Base-by-base conservation (phyloP, 305 asterid genomes). In the Coffea humblotiana region DNA sequence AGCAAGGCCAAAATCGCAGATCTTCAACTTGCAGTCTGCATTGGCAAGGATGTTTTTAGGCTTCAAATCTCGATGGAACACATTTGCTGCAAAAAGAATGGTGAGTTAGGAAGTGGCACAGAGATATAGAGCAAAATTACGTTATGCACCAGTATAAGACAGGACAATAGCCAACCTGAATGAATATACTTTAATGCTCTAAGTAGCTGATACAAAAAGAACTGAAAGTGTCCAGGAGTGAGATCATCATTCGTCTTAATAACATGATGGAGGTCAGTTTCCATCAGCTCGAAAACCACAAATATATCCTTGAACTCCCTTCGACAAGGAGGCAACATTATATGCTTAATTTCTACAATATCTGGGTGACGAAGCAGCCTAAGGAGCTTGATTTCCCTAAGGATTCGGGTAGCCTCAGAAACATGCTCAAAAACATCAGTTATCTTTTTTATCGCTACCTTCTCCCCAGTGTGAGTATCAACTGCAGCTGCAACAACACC, bases 401-500 rank as follows among this genome's bases (percentile, higher is more conserved):
- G 94, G 81, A 94, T 94, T 68, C 98, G 93, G 66, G 93, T 94
- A 78, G 97, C 97, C 87, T 94, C 98, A 72, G 96, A 93, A 43
- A 92, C 97, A 85, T 94, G 98, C 87, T 94, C 98, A 76, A 94
- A 90, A 80, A 93, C 83, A 85, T 89, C 89, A 75, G 83, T 90
- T 80, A 94, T 94, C 89, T 93, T 94, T 88, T 94, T 94, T 84
- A 94, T 94, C 15, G 98, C 98, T 75, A 94, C 98, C 88, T 87
- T 92, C 84, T 93, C 89, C 84, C 98, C 98, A 19, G 97, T 92
- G 91, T 93, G 99, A 48, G 98, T 93, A 84, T 95, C 98, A 82
- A 95, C 91, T 60, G 99, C 99, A 78, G 99, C 92, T 37, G 98
- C 98, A 77, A 95, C 99, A 58, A 93, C 97, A 64, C 99, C 99